phyloP scores from a whole-genome alignment of 1,284 basidiomycete species.

The Cryptococcus hybrid region DNA sequence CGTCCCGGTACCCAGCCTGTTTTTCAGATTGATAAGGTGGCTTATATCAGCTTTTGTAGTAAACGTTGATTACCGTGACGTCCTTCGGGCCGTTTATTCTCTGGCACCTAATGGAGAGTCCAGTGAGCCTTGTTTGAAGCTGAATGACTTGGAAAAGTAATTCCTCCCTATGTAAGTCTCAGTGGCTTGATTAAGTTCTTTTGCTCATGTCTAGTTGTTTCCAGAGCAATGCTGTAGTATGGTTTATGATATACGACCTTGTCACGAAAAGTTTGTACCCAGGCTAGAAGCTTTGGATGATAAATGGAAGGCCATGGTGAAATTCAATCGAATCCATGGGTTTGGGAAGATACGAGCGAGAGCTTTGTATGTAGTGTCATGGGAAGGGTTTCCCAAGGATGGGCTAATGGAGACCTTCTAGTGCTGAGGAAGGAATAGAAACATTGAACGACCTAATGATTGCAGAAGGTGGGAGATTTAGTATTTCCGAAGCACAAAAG shows the following conservation, averaged over 20 bases:
- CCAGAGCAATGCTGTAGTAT: slow-evolving; percentile 15
- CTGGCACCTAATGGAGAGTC: not conserved
- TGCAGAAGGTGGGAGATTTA: not conserved
- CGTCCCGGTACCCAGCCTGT: no score
- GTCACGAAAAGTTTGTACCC: slow-evolving; percentile 20
- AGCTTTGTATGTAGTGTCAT: slow-evolving; percentile 22
- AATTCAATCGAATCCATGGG: slow-evolving; percentile 32
- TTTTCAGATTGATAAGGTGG: no score
- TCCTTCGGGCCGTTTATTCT: not conserved
- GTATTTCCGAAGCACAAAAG: not conserved
- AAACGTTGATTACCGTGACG: not conserved
- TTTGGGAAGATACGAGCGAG: slow-evolving; percentile 22
- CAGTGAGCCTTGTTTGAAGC: not conserved
- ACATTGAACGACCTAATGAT: not conserved
- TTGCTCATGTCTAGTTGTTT: not conserved
- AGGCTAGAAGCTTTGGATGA: slow-evolving; percentile 20
- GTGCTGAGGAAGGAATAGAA: not conserved
- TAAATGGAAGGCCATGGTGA: slow-evolving; percentile 16
- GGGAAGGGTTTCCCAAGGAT: no score
- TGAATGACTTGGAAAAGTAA: not conserved
- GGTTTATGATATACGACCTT: slow-evolving; percentile 28
- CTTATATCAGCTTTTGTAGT: no score
- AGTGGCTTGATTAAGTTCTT: not conserved
- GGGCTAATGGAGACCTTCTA: not conserved
- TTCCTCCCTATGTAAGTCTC: not conserved